These are phyloP conservation scores for Nemania diffusa DNA, from an alignment of 2,329 filamentous ascomycete genomes.

Conservation along the genomic window DNA sequence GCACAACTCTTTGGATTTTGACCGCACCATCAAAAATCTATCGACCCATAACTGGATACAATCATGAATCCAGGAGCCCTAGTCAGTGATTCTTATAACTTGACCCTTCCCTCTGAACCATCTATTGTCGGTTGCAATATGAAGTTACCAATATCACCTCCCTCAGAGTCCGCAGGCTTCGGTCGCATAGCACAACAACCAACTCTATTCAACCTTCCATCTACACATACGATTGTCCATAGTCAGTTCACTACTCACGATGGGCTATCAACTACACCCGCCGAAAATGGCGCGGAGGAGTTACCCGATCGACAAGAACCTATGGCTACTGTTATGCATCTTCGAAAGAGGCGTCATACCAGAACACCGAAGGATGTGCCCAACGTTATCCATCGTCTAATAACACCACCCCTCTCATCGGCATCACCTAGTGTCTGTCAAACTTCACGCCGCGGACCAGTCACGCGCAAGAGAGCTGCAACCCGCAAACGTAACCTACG, in stretches of 20 bases:
- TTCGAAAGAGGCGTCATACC: not conserved
- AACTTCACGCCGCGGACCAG: not conserved
- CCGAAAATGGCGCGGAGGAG: not conserved
- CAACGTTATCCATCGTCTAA: not conserved
- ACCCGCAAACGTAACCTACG: not conserved
- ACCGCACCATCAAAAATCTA: not conserved
- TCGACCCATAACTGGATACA: not conserved
- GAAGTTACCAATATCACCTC: not conserved
- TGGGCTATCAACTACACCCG: not conserved
- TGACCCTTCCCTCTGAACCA: not conserved
- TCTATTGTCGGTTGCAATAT: not conserved
- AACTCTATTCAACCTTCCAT: not conserved
- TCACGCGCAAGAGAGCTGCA: not conserved
- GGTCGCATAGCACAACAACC: not conserved
- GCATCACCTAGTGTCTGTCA: not conserved
- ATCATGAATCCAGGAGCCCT: not conserved
- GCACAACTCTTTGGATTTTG: not conserved
- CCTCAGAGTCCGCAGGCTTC: not conserved
- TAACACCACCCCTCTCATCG: slow-evolving; percentile 3
- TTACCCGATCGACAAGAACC: not conserved
- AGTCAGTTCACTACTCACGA: not conserved
- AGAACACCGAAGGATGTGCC: not conserved
- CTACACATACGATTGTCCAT: not conserved
- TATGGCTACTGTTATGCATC: not conserved
- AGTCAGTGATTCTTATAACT: not conserved